Evolutionary conservation across 2,329 filamentous ascomycete genomes (phyloP).

Genomic region (Endocalyx cinctus): DNA sequence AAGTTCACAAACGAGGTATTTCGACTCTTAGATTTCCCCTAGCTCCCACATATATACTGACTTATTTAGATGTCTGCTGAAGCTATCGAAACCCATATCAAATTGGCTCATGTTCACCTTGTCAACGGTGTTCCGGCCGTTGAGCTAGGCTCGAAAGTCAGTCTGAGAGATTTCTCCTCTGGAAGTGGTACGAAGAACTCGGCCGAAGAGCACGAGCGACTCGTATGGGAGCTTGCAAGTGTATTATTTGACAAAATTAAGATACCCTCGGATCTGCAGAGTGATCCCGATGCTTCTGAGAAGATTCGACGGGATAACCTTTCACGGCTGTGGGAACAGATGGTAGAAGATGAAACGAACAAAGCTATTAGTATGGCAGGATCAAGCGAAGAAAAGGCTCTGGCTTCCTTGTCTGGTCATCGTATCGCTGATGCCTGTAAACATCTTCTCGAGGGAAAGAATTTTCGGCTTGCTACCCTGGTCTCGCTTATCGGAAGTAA

Average conservation of each 20-base stretch:
- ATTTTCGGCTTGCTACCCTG: slow-evolving; percentile 81
- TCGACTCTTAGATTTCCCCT: slow-evolving; percentile 5
- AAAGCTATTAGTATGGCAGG: slow-evolving; percentile 53
- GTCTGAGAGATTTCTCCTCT: slow-evolving; percentile 44
- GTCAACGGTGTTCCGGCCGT: slow-evolving; percentile 58
- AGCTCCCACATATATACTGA: slow-evolving; percentile 16
- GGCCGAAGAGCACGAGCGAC: slow-evolving; percentile 58
- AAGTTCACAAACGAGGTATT: slow-evolving; percentile 55
- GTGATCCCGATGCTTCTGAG: slow-evolving; percentile 29
- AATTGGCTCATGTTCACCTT: slow-evolving; percentile 48
- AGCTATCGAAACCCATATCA: slow-evolving; percentile 51
- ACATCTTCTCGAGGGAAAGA: slow-evolving; percentile 66
- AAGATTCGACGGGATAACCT: slow-evolving; percentile 57
- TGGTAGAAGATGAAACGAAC: slow-evolving; percentile 58
- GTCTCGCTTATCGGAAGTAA: slow-evolving; percentile 77
- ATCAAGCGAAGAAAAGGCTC: slow-evolving; percentile 74
- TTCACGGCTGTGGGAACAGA: slow-evolving; percentile 59
- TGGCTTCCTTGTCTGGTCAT: slow-evolving; percentile 74
- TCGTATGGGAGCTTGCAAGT: slow-evolving; percentile 80
- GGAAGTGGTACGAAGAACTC: slow-evolving; percentile 31
- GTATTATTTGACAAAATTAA: slow-evolving; percentile 76
- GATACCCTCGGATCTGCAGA: slow-evolving; percentile 36
- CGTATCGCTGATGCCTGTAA: slow-evolving; percentile 80
- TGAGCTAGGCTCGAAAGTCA: slow-evolving; percentile 38
- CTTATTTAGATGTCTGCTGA: slow-evolving; percentile 47